phyloP scores from a whole-genome alignment of 228 moss, liverwort and hornwort genomes.

The Sphagnum magellanicum region DNA sequence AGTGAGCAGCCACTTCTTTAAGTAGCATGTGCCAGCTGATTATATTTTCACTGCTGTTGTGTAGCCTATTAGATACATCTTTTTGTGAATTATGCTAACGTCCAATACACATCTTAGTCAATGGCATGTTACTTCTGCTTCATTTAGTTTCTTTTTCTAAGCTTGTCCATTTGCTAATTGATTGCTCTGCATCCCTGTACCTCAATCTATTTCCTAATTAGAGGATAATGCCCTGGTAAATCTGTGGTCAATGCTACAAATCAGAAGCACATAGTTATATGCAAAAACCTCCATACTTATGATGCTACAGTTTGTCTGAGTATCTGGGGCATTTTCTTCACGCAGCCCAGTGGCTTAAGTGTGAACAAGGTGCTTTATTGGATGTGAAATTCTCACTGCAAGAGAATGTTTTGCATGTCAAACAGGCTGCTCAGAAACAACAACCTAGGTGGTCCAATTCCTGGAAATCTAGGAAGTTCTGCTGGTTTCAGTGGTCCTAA shows the following conservation, averaged over 20 bases:
- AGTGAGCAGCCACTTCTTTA: not conserved
- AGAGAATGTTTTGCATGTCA: not conserved
- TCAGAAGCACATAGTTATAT: too few relatives aligned
- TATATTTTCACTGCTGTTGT: too few relatives aligned
- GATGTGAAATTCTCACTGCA: not conserved
- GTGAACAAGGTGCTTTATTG: not conserved
- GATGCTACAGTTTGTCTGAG: too few relatives aligned
- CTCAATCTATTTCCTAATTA: too few relatives aligned
- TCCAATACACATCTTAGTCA: not conserved
- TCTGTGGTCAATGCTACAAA: too few relatives aligned
- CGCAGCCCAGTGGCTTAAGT: not conserved
- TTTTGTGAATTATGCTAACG: not conserved
- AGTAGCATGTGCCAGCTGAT: too few relatives aligned
- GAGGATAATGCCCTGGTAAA: too few relatives aligned
- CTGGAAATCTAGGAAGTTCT: conserved; percentile 32
- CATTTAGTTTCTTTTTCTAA: not conserved
- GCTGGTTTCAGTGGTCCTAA: not conserved
- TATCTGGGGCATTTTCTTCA: not conserved
- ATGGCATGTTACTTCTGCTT: not conserved
- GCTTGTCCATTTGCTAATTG: not conserved
- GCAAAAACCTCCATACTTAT: too few relatives aligned
- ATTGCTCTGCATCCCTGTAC: too few relatives aligned
- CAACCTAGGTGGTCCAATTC: conserved; percentile 48
- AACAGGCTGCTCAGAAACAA: conserved; percentile 50
- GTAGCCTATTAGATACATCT: not conserved